Evolutionary conservation across 179 eudicot species (phyloP).

Genomic region (Drosera spatulata): DNA sequence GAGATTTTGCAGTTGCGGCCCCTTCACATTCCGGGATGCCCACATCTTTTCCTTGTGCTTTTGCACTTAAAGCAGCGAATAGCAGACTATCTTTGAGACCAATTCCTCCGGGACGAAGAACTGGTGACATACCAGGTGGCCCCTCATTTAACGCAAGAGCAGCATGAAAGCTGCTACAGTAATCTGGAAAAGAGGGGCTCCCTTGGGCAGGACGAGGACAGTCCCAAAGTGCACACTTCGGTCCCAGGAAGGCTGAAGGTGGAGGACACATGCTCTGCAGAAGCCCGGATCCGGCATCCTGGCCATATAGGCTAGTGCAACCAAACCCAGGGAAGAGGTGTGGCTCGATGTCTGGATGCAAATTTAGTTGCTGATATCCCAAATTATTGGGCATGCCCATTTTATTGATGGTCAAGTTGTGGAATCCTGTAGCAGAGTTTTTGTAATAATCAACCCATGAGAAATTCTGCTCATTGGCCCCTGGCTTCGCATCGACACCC

Average conservation of each 20-base stretch:
- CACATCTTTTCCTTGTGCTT: constrained; percentile 80
- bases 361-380: constrained; percentile 48
- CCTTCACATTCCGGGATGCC: constrained; percentile 99
- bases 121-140: constrained; percentile 85
- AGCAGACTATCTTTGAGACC: constrained; percentile 83
- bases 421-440: constrained; percentile 35
- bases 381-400: constrained; percentile 38
- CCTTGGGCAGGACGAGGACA: constrained; percentile 94
- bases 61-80: constrained; percentile 85
- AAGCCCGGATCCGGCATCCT: constrained; percentile 34
- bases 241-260: constrained; percentile 92
- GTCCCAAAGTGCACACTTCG: constrained; percentile 98
- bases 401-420: constrained; percentile 28
- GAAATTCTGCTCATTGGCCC: constrained; percentile 34
- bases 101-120: constrained; percentile 86
- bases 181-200: constrained; percentile 60
- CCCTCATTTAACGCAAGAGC: constrained; percentile 83
- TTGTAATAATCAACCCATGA: constrained; percentile 46
- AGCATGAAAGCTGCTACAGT: constrained; percentile 77
- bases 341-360: constrained; percentile 41
- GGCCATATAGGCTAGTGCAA: constrained; percentile 30
- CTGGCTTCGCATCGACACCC: constrained; percentile 43
- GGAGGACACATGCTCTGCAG: constrained; percentile 61
- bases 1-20: constrained; percentile 97
- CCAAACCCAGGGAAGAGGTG: constrained; percentile 40